phyloP scores from a whole-genome alignment of 345 rosid genomes.

The Salix caprea region DNA sequence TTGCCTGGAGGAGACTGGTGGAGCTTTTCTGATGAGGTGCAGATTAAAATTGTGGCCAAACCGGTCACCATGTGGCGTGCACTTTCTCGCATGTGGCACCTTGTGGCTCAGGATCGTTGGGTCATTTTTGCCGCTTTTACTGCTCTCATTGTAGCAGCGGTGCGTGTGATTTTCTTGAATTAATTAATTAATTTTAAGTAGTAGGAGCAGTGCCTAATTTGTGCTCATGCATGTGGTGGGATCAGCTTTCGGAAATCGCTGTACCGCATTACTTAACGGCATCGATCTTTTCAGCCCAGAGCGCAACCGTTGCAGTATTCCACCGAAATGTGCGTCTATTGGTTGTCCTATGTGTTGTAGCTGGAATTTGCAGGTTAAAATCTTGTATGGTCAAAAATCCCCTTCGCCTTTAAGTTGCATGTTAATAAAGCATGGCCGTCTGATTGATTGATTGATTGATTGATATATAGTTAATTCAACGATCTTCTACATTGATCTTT shows the following conservation, averaged over 20 bases:
- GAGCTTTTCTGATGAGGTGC: conserved; percentile 72
- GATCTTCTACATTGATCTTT: too few relatives aligned
- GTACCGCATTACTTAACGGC: conserved; percentile 95
- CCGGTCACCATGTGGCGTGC: conserved; percentile 89
- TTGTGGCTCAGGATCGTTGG: conserved; percentile 85
- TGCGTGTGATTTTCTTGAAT: conserved; percentile 22
- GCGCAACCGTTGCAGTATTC: conserved; percentile 64
- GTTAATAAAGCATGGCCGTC: too few relatives aligned
- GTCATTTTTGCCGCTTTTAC: conserved; percentile 78
- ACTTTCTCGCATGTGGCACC: conserved; percentile 76
- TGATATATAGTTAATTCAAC: too few relatives aligned
- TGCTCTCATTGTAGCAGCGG: conserved; percentile 77
- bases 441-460: not conserved
- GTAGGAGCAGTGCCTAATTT: too few relatives aligned
- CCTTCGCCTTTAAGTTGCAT: conserved; percentile 31
- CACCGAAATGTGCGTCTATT: conserved; percentile 62
- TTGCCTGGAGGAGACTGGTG: conserved; percentile 96
- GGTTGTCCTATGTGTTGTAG: conserved; percentile 61
- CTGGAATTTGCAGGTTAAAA: conserved; percentile 95
- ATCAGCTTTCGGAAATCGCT: conserved; percentile 79
- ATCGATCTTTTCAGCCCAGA: conserved; percentile 84
- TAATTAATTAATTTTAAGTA: too few relatives aligned
- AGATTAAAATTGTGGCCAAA: conserved; percentile 51
- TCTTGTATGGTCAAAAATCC: conserved; percentile 68
- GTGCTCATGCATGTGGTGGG: conserved; percentile 13